phyloP scores from a whole-genome alignment of 306 rosid species.

The Gastrolobium villosum region DNA sequence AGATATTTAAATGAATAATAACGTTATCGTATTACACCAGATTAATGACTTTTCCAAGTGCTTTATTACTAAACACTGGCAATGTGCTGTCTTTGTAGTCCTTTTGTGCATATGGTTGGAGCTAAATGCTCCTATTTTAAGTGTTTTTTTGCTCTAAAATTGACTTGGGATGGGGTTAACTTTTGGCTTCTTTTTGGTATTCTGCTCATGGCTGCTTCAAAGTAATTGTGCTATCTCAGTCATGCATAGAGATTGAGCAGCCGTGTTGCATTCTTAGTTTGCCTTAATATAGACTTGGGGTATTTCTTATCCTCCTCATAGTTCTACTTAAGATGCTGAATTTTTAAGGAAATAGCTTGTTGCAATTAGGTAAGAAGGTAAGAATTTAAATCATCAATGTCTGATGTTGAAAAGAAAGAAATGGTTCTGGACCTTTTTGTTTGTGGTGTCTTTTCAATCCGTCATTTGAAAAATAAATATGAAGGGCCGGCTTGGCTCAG shows the following conservation, averaged over 20 bases:
- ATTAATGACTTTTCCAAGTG: background rate
- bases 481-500: too few species aligned
- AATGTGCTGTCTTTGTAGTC: background rate
- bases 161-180: background rate
- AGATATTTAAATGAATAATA: background rate
- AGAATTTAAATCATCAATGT: background rate
- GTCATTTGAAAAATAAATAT: background rate
- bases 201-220: background rate
- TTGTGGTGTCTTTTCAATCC: background rate
- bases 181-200: constrained; percentile 11
- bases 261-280: background rate
- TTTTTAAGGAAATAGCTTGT: background rate
- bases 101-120: background rate
- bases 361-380: background rate
- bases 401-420: background rate
- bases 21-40: background rate
- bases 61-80: background rate
- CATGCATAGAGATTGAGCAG: background rate
- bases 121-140: background rate
- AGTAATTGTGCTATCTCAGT: background rate
- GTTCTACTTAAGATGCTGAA: background rate
- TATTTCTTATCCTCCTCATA: background rate
- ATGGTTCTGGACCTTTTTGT: background rate
- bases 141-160: background rate
- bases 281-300: background rate